These are phyloP conservation scores for Clonostachys chloroleuca DNA, from an alignment of 2,329 filamentous ascomycete species.

Conservation along the genomic window DNA sequence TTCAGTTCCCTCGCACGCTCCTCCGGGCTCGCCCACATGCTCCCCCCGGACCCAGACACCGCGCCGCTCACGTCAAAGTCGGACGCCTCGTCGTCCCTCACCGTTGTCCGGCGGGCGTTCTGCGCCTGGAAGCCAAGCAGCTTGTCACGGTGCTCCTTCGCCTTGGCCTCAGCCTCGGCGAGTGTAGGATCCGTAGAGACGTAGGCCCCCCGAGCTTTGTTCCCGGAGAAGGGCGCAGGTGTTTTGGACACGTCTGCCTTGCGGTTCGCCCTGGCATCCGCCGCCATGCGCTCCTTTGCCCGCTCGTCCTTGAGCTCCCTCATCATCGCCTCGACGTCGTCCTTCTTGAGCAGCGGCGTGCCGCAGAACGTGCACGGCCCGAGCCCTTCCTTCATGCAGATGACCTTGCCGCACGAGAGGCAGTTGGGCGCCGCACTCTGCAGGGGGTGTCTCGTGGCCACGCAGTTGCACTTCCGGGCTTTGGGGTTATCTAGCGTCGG, in stretches of 20 bases:
- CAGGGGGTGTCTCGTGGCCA: slow-evolving; percentile 81
- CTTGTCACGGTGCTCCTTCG: slow-evolving; percentile 75
- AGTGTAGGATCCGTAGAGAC: slow-evolving; percentile 25
- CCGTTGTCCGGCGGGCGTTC: slow-evolving; percentile 77
- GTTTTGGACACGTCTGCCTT: slow-evolving; percentile 60
- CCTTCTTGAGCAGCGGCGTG: slow-evolving; percentile 62
- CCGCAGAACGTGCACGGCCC: slow-evolving; percentile 93
- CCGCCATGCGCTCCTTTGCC: slow-evolving; percentile 79
- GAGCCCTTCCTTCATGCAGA: slow-evolving; percentile 90
- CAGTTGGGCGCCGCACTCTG: slow-evolving; percentile 93
- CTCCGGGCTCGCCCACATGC: slow-evolving; percentile 79
- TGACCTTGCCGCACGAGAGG: slow-evolving; percentile 85
- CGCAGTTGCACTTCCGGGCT: slow-evolving; percentile 76
- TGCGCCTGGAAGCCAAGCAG: slow-evolving; percentile 80
- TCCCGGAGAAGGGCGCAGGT: slow-evolving; percentile 55
- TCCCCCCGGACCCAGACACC: slow-evolving; percentile 29
- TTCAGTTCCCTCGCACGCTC: slow-evolving; percentile 81
- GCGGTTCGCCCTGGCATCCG: slow-evolving; percentile 67
- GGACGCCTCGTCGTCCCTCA: slow-evolving; percentile 82
- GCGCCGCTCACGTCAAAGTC: slow-evolving; percentile 51
- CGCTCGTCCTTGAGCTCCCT: slow-evolving; percentile 78
- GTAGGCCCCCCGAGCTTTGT: slow-evolving; percentile 23
- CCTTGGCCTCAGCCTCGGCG: slow-evolving; percentile 60
- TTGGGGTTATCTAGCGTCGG: slow-evolving; percentile 55
- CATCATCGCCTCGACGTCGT: slow-evolving; percentile 83